These are phyloP conservation scores for Xylaria digitata DNA, from an alignment of 2,329 filamentous ascomycete genomes.

Conservation along the genomic window DNA sequence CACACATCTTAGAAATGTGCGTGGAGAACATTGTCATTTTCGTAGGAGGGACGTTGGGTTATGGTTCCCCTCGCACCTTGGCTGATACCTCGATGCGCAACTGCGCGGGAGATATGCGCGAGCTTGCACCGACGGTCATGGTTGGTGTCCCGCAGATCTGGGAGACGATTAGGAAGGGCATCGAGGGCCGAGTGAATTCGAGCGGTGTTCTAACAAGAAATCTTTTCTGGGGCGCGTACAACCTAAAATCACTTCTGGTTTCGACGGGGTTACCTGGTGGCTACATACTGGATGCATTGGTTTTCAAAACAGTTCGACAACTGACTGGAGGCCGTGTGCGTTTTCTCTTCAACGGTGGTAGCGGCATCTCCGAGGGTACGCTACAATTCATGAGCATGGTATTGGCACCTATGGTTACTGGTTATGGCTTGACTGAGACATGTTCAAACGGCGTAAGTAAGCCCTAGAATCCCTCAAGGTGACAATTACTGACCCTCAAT, in stretches of 20 bases:
- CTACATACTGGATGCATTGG: conserved; percentile 78
- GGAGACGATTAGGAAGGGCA: conserved; percentile 97
- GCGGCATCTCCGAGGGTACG: conserved; percentile 87
- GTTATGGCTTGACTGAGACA: conserved; percentile 96
- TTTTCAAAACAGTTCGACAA: conserved; percentile 92
- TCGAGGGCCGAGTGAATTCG: conserved; percentile 80
- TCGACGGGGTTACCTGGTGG: conserved; percentile 71
- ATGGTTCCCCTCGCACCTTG: conserved; percentile 89
- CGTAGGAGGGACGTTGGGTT: conserved; percentile 92
- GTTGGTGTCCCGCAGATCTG: conserved; percentile 96
- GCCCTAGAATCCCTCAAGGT: background rate
- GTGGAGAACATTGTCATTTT: conserved; percentile 92
- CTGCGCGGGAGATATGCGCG: conserved; percentile 92
- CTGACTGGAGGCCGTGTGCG: conserved; percentile 89
- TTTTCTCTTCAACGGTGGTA: conserved; percentile 94
- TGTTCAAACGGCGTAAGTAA: conserved; percentile 74
- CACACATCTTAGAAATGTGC: conserved; percentile 96
- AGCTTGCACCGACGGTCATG: conserved; percentile 88
- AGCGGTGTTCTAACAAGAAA: conserved; percentile 76
- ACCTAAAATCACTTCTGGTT: conserved; percentile 69
- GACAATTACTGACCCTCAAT: conserved; percentile 16
- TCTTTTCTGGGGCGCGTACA: conserved; percentile 78
- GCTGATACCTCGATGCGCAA: conserved; percentile 88
- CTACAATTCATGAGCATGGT: conserved; percentile 91
- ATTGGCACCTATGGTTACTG: conserved; percentile 91